Evolutionary conservation across 208 protist genomes (phyloP), one percentile per base, ranked within the genome.

Genomic region (Trypanosoma platydactyli): DNA sequence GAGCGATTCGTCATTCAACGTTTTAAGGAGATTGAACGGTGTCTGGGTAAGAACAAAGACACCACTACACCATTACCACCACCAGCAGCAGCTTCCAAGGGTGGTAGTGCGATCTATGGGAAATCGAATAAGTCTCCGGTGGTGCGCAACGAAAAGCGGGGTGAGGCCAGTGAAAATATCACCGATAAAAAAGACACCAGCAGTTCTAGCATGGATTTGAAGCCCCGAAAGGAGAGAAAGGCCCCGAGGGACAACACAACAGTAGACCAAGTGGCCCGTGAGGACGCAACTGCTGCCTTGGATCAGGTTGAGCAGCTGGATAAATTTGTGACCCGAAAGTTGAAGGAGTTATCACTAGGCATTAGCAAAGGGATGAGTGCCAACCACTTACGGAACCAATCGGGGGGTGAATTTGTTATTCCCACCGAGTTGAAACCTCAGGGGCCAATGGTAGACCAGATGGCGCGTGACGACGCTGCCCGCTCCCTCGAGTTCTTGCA

Each of bases 231-330:
- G 29, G 59, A 64, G 29, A 20, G 59, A 45, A 53, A 45, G 15
- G 18, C 27, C 11, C 59, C 48, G 29, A 20, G 3, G 13, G 66
- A 45, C 33, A 5, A 5, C 50, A 40, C 3, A 35, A 25, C 78
- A 3, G 76, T 90, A n/a, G 89, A 95, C 58, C 45, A 76, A 5
- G 70, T 90, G 12, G 89, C 86, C 35, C 81, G 89, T 22, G 86
- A 91, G 49, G 89, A 95, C 42, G 89, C 86, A 25, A 70, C 77
- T 13, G 66, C 78, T 9, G 83, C 89, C 7, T 64, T 95, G 16
- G 79, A 89, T 50, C 59, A 86, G 38, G 72, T 95, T 11, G 79
- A 88, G 40, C 69, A 84, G 44, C 75, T 95, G 5, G 83, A 88
- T 54, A 58, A 62, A 6, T 67, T 73, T 60, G 74, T 95, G 51